Base-by-base conservation (phyloP, 2,329 filamentous ascomycete species). In the Aureobasidium sp. region DNA sequence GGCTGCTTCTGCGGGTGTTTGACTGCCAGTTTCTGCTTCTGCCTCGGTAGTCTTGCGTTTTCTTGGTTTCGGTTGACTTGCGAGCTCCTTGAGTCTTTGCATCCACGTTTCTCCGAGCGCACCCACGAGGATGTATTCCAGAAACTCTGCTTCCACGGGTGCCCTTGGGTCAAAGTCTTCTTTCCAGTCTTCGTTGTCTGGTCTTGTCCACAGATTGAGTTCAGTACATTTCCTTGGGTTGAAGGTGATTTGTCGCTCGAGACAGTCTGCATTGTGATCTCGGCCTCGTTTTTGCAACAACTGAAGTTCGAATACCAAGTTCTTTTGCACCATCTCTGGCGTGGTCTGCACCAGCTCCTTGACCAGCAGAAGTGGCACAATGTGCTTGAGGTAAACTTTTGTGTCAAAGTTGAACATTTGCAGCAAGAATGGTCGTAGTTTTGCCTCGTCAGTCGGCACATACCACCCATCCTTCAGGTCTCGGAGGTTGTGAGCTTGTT, bases 351-450 rank as follows among this genome's bases (percentile, higher is more conserved):
- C 61, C 6, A 67, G 63, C 19, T 62, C 57, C 37, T 66, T 66
- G 2, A 68, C 67, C 15, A 77, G 67, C 4, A 77, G 67, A 0
- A 75, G 62, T 0, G 74, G 72, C 0, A 65, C 69, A 15, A 78
- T 62, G 62, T 74, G 71, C 27, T 73, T 72, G 63, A 76, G 66
- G 42, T 74, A 77, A 1, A 64, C 62, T 42, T 67, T 69, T 1
- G 72, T 73, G 62, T 66, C 69, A 15, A 77, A 71, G 43, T 77
- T 74, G 65, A 77, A 76, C 2, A 64, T 62, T 5, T 67, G 61
- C 5, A 69, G 69, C 5, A 75, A 68, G 1, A 74, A 64, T 3
- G 67, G 60, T 0, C 75, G 67, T 0, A 77, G 67, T 31, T 71
- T 69, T 0, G 58, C 35, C 49, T 75, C 70, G 35, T 75, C 64